phyloP scores from a whole-genome alignment of 805 yeast genomes.

The Scheffersomyces lignosus region DNA sequence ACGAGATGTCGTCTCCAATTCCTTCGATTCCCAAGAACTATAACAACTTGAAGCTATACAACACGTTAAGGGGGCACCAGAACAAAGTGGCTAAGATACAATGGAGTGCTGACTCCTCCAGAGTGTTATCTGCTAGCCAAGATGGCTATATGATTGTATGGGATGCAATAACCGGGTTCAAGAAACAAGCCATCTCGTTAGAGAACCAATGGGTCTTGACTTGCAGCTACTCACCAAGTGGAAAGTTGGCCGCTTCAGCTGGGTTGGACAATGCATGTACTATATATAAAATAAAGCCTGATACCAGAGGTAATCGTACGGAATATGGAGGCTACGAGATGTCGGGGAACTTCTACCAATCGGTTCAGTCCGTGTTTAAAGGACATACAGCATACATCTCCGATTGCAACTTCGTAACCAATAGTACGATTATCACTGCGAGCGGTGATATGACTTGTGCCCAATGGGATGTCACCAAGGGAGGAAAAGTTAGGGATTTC shows the following conservation, averaged over 20 bases:
- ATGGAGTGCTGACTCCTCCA: constrained; percentile 66
- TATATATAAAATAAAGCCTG: constrained; percentile 47
- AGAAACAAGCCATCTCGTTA: constrained; percentile 66
- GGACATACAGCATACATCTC: constrained; percentile 85
- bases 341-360: constrained; percentile 17
- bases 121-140: constrained; percentile 72
- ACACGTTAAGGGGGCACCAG: constrained; percentile 60
- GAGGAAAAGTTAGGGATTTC: constrained; percentile 52
- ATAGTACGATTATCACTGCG: constrained; percentile 55
- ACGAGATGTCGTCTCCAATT: constrained; percentile 35
- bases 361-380: constrained; percentile 56
- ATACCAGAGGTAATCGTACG: constrained; percentile 1
- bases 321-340: constrained; percentile 6
- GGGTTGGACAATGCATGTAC: constrained; percentile 83
- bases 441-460: constrained; percentile 83
- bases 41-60: constrained; percentile 29
- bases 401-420: constrained; percentile 63
- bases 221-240: constrained; percentile 71
- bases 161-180: constrained; percentile 75
- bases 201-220: constrained; percentile 79
- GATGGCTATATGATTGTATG: constrained; percentile 85
- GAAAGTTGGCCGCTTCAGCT: constrained; percentile 69
- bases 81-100: constrained; percentile 68
- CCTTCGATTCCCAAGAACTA: constrained; percentile 28
- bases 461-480: constrained; percentile 75